Evolutionary conservation across 2,329 filamentous ascomycete species (phyloP).

Genomic region (Arthrobotrys sphaeroides): DNA sequence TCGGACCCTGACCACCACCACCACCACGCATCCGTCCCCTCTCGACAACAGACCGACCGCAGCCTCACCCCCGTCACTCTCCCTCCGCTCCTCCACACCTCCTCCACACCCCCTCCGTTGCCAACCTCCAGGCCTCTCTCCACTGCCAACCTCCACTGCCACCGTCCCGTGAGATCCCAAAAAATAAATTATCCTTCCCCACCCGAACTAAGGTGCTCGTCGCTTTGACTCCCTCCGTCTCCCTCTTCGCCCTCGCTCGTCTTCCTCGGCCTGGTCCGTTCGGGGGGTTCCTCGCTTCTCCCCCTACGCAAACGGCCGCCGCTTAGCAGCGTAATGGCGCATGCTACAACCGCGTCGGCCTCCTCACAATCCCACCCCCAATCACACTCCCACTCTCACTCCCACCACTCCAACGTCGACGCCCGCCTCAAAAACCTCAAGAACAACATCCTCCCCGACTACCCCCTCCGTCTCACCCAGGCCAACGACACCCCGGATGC

Average conservation of each 20-base stretch:
- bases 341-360: constrained; percentile 54
- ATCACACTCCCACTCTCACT: too few species aligned
- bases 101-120: neutral
- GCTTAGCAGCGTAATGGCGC: constrained; percentile 54
- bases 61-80: neutral
- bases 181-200: too few species aligned
- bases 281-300: constrained; percentile 7
- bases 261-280: too few species aligned
- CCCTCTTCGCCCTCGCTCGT: neutral
- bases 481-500: constrained; percentile 38
- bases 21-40: neutral
- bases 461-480: constrained; percentile 47
- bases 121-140: too few species aligned
- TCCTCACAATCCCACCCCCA: constrained; percentile 46
- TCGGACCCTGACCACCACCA: neutral
- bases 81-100: neutral
- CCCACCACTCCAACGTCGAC: constrained; percentile 37
- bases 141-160: too few species aligned
- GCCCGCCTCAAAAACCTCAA: constrained; percentile 50
- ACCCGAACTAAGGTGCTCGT: too few species aligned
- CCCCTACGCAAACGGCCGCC: constrained; percentile 37
- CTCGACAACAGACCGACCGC: neutral
- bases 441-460: constrained; percentile 50
- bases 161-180: too few species aligned
- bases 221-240: neutral